Evolutionary conservation across 352 stramenopile species (phyloP).

Genomic region (Globisporangium carolinianum): DNA sequence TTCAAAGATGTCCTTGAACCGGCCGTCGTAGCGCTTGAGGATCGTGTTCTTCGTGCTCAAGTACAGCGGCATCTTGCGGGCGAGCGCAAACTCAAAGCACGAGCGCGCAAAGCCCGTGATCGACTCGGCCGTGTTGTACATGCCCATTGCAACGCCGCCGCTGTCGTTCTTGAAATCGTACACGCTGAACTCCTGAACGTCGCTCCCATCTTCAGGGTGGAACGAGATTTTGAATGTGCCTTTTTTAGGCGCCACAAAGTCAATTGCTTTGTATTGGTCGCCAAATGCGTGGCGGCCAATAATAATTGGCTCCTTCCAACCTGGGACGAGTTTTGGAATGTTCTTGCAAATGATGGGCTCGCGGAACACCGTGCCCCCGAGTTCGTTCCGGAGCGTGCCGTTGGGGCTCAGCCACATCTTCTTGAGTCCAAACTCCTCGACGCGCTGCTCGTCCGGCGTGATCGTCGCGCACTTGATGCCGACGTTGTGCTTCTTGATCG

Average conservation of each 20-base stretch:
- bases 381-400: conserved; percentile 80
- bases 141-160: conserved; percentile 74
- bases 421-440: conserved; percentile 80
- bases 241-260: conserved; percentile 65
- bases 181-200: conserved; percentile 54
- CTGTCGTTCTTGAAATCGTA: conserved; percentile 74
- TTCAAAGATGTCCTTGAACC: conserved; percentile 89
- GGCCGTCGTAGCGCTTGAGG: conserved; percentile 83
- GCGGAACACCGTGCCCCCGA: conserved; percentile 85
- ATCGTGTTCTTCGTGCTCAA: conserved; percentile 91
- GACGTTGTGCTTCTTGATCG: conserved; percentile 75
- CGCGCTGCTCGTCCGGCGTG: conserved; percentile 79
- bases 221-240: conserved; percentile 82
- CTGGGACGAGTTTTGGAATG: conserved; percentile 78
- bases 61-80: conserved; percentile 72
- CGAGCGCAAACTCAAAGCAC: conserved; percentile 58
- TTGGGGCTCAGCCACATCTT: conserved; percentile 84
- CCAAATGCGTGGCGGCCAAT: conserved; percentile 84
- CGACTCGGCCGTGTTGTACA: conserved; percentile 88
- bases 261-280: conserved; percentile 84
- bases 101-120: conserved; percentile 63
- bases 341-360: conserved; percentile 86
- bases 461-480: conserved; percentile 89
- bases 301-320: conserved; percentile 85
- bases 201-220: conserved; percentile 48